These are phyloP conservation scores for Onygena corvina DNA, from an alignment of 2,329 filamentous ascomycete species.

Conservation along the genomic window DNA sequence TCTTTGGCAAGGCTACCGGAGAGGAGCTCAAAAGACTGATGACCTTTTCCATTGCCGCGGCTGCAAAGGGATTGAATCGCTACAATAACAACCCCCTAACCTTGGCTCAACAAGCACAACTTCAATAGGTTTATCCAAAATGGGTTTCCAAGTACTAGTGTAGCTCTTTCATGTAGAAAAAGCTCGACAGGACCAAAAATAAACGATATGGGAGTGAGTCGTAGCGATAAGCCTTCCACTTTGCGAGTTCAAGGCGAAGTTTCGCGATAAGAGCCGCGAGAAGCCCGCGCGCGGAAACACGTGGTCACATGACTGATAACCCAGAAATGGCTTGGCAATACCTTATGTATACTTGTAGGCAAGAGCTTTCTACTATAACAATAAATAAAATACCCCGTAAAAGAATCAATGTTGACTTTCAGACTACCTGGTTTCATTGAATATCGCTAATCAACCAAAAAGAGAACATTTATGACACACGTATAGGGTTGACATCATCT, in stretches of 20 bases:
- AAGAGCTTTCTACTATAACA: not conserved
- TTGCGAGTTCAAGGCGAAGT: no score
- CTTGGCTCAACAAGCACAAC: not conserved
- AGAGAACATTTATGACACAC: not conserved
- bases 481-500: not conserved
- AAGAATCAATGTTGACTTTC: no score
- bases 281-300: not conserved
- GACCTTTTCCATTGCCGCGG: conserved; percentile 28
- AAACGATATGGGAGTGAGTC: no score
- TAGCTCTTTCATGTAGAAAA: no score
- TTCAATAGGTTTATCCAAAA: not conserved
- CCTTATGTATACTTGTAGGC: no score
- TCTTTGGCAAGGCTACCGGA: not conserved
- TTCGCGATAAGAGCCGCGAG: not conserved
- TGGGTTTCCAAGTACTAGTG: no score
- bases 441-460: no score
- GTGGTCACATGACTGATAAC: not conserved
- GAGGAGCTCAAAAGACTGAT: conserved; percentile 29
- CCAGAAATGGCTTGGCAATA: no score
- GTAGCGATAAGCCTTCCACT: no score
- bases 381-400: not conserved
- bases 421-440: no score
- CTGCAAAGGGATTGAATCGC: not conserved
- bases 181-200: no score
- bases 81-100: not conserved